Percentiles rank a stretch among this genome's conserved stretches.
phyloP scores from a whole-genome alignment of 441 rosid species.

The Adansonia madagascariensis region DNA sequence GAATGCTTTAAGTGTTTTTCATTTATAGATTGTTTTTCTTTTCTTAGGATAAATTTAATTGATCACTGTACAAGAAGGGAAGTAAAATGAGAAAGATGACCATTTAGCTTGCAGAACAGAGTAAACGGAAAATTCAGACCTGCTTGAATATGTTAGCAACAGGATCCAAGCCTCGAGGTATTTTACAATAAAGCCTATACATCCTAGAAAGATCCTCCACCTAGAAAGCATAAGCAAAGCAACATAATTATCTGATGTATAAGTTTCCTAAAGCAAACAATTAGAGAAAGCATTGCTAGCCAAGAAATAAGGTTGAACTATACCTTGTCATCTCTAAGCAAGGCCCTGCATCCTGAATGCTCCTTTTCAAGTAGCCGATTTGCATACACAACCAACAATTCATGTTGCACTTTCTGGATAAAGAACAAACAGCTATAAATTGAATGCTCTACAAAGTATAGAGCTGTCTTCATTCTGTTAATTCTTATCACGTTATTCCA shows the following conservation, averaged over 20 bases:
- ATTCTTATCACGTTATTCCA: not conserved
- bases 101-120: slow-evolving; percentile 11
- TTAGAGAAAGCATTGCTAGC: slow-evolving; percentile 10
- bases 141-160: slow-evolving; percentile 80
- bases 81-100: not conserved
- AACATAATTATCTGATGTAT: not conserved
- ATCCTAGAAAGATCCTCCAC: slow-evolving; percentile 93
- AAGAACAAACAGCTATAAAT: slow-evolving; percentile 17
- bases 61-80: not conserved
- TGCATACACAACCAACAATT: slow-evolving; percentile 65
- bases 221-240: slow-evolving; percentile 40
- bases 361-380: slow-evolving; percentile 81
- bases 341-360: slow-evolving; percentile 84
- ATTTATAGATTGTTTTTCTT: not conserved
- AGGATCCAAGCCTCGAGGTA: slow-evolving; percentile 74
- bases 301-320: slow-evolving; percentile 8
- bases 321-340: slow-evolving; percentile 93
- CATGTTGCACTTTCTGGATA: slow-evolving; percentile 85
- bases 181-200: slow-evolving; percentile 86
- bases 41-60: not conserved
- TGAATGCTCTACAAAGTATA: slow-evolving; percentile 7
- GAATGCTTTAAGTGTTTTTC: not conserved
- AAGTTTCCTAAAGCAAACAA: slow-evolving; percentile 23
- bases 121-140: slow-evolving; percentile 44
- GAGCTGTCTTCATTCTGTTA: slow-evolving; percentile 11